A percentile compares a stretch with the other conserved stretches of the same genome.
Conservation (phyloP, 208 protist genomes). For the Acanthamoeba healyi region DNA sequence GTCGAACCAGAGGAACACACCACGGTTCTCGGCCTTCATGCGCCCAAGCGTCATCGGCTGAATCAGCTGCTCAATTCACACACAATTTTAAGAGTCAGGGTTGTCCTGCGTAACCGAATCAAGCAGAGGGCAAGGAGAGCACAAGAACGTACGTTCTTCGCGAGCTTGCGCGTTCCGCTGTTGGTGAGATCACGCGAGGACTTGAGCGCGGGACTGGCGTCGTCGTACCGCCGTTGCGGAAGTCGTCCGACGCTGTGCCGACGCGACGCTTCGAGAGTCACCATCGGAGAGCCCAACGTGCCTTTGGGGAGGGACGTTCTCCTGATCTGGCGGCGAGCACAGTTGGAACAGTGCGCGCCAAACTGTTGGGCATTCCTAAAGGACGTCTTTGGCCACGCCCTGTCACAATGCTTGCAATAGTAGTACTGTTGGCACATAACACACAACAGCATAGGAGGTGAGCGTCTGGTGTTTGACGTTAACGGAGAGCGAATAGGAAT, state of each 20-base stretch:
- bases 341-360: slow-evolving; percentile 69
- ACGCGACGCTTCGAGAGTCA: neutral
- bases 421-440: slow-evolving; percentile 16
- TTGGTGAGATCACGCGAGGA: neutral
- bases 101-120: no score
- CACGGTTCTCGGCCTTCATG: slow-evolving; percentile 48
- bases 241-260: neutral
- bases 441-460: no score
- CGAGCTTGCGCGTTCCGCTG: neutral
- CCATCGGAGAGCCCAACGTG: neutral
- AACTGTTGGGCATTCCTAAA: slow-evolving; percentile 74
- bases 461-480: no score
- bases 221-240: neutral
- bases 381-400: slow-evolving; percentile 58
- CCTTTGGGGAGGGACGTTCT: neutral
- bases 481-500: neutral
- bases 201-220: neutral
- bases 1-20: slow-evolving; percentile 51
- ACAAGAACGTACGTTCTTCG: neutral
- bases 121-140: no score
- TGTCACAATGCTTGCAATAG: slow-evolving; percentile 71
- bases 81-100: neutral
- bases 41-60: slow-evolving; percentile 35
- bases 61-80: neutral
- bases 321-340: slow-evolving; percentile 7